Percentiles rank a stretch among this genome's conserved stretches.
phyloP scores from a whole-genome alignment of 768 basidiomycete species.

The Suillus alpinus region DNA sequence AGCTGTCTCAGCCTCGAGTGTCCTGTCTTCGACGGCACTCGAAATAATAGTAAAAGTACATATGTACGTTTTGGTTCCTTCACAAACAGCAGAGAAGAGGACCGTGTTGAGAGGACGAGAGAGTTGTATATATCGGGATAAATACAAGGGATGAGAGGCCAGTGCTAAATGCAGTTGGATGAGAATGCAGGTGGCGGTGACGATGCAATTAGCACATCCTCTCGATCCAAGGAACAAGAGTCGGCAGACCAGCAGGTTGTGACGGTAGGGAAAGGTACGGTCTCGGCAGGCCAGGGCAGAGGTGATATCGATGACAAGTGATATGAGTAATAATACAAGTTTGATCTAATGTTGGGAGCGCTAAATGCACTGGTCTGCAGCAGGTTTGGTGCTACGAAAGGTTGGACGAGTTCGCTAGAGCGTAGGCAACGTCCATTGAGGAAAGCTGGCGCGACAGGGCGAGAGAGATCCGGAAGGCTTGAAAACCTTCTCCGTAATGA shows the following conservation, averaged over 20 bases:
- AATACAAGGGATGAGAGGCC: not conserved
- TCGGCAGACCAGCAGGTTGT: constrained; percentile 17
- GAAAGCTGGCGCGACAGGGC: constrained; percentile 17
- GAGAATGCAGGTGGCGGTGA: constrained; percentile 1
- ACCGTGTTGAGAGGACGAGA: not conserved
- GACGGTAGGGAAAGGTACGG: constrained; percentile 17
- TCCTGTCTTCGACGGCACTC: constrained; percentile 1
- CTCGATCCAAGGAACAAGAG: constrained; percentile 10
- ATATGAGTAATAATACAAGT: constrained; percentile 35
- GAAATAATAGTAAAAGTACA: constrained; percentile 2
- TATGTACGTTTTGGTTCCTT: constrained; percentile 3
- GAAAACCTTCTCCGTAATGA: constrained; percentile 12
- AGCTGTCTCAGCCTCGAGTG: not conserved
- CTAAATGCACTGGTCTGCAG: constrained; percentile 14
- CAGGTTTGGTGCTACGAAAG: constrained; percentile 16
- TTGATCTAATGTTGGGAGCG: constrained; percentile 10
- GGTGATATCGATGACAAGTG: constrained; percentile 22
- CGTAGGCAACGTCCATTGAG: constrained; percentile 19
- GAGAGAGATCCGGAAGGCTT: constrained; percentile 8
- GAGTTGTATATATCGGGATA: not conserved
- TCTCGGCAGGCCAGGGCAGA: constrained; percentile 17
- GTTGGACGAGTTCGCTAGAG: constrained; percentile 18
- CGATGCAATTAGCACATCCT: constrained; percentile 3
- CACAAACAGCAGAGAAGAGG: not conserved
- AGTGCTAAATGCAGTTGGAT: not conserved